Percentiles rank a stretch among this genome's conserved stretches.
phyloP scores from a whole-genome alignment of 192 early-diverging fungal species.

The Irineochytrium annulatum region DNA sequence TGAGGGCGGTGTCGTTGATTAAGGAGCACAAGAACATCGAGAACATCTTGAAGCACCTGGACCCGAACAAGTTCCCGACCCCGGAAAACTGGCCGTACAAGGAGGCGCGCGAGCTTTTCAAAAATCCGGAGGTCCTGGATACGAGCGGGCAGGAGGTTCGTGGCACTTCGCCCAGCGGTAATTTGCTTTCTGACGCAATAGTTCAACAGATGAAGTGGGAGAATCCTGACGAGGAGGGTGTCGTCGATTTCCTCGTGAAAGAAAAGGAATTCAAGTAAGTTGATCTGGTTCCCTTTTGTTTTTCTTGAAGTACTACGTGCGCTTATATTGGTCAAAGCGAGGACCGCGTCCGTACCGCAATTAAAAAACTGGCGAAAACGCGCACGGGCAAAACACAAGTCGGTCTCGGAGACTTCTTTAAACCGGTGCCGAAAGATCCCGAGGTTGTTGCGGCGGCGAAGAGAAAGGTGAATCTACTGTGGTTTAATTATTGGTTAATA shows the following conservation, averaged over 20 bases:
- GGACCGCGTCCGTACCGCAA: constrained; percentile 78
- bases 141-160: constrained; percentile 64
- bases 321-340: constrained; percentile 46
- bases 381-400: constrained; percentile 79
- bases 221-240: constrained; percentile 58
- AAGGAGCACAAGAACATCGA: constrained; percentile 82
- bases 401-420: constrained; percentile 91
- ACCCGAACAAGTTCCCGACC: constrained; percentile 73
- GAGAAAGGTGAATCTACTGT: constrained; percentile 31
- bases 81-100: constrained; percentile 87
- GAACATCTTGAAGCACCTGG: constrained; percentile 66
- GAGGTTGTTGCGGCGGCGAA: constrained; percentile 12
- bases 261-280: constrained; percentile 92
- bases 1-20: constrained; percentile 76
- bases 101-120: constrained; percentile 86
- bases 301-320: neutral
- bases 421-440: constrained; percentile 44
- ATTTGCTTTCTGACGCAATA: neutral
- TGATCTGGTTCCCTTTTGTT: neutral
- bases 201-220: constrained; percentile 41
- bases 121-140: constrained; percentile 71
- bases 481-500: too few species aligned
- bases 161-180: neutral
- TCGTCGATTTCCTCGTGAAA: constrained; percentile 84
- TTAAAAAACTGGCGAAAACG: constrained; percentile 76